These are phyloP conservation scores for Aspergillus thermomutatus DNA, from an alignment of 2,329 filamentous ascomycete species.

Conservation along the genomic window DNA sequence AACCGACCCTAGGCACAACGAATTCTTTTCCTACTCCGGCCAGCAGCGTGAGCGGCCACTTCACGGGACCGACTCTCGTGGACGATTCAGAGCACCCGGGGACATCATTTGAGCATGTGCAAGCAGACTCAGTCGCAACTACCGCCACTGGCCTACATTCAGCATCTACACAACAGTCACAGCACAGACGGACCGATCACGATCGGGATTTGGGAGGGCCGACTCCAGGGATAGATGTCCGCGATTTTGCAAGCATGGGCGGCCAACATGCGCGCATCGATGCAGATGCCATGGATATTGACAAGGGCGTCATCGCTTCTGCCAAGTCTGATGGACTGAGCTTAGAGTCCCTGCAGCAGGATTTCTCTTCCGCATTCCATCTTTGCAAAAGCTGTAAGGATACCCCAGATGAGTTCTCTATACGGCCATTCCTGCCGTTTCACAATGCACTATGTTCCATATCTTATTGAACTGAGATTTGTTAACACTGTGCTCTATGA, in stretches of 20 bases:
- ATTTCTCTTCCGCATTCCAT: constrained; percentile 47
- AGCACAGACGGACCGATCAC: constrained; percentile 35
- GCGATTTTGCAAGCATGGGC: constrained; percentile 21
- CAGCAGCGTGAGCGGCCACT: constrained; percentile 42
- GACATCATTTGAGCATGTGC: constrained; percentile 27
- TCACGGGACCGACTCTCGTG: constrained; percentile 25
- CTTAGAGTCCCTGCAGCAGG: constrained; percentile 43
- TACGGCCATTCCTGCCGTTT: constrained; percentile 27
- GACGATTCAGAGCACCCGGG: constrained; percentile 34
- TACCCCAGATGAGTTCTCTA: constrained; percentile 40
- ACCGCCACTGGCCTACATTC: constrained; percentile 14
- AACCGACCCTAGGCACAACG: constrained; percentile 36
- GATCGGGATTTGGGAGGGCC: constrained; percentile 25
- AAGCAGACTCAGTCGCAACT: constrained; percentile 16
- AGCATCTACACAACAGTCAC: constrained; percentile 19
- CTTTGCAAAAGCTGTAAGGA: constrained; percentile 51
- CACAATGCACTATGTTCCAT: constrained; percentile 24
- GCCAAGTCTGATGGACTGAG: constrained; percentile 27
- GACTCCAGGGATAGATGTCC: constrained; percentile 14
- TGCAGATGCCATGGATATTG: constrained; percentile 40
- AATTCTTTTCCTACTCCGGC: constrained; percentile 46
- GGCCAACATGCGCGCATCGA: constrained; percentile 14
- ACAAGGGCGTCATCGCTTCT: constrained; percentile 23
- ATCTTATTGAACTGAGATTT: constrained; percentile 30
- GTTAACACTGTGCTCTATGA: constrained; percentile 40